These are phyloP conservation scores for Rheum nobile DNA, from an alignment of 148 eudicot genomes.

Conservation along the genomic window DNA sequence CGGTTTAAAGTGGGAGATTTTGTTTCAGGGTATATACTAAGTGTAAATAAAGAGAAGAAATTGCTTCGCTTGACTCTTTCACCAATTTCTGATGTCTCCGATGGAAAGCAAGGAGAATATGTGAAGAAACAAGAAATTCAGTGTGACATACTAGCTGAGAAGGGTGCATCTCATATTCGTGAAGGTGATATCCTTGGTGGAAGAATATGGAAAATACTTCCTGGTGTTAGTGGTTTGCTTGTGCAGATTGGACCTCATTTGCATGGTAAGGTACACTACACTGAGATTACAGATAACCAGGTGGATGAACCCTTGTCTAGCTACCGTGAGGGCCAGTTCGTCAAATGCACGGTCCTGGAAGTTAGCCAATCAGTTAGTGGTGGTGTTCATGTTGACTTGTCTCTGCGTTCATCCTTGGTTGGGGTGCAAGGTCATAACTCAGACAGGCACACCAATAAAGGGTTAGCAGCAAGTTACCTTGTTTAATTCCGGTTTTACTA, in stretches of 20 bases:
- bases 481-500: background rate
- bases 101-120: constrained; percentile 12
- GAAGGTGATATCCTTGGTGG: constrained; percentile 70
- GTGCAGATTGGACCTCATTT: constrained; percentile 76
- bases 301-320: constrained; percentile 58
- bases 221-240: constrained; percentile 80
- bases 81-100: constrained; percentile 24
- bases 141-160: constrained; percentile 17
- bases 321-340: constrained; percentile 74
- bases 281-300: constrained; percentile 55
- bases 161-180: constrained; percentile 36
- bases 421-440: constrained; percentile 15
- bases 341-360: constrained; percentile 73
- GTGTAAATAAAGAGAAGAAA: constrained; percentile 49
- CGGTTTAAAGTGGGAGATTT: constrained; percentile 46
- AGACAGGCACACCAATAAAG: background rate
- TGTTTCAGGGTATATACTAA: constrained; percentile 50
- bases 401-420: constrained; percentile 38
- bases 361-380: constrained; percentile 43
- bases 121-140: constrained; percentile 8
- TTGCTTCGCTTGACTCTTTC: constrained; percentile 49
- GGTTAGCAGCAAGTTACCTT: constrained; percentile 19
- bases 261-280: constrained; percentile 85
- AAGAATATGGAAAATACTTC: constrained; percentile 65
- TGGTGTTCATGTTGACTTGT: constrained; percentile 69